Conservation (phyloP, 106 monocot species). For the Platanthera guangdongensis region DNA sequence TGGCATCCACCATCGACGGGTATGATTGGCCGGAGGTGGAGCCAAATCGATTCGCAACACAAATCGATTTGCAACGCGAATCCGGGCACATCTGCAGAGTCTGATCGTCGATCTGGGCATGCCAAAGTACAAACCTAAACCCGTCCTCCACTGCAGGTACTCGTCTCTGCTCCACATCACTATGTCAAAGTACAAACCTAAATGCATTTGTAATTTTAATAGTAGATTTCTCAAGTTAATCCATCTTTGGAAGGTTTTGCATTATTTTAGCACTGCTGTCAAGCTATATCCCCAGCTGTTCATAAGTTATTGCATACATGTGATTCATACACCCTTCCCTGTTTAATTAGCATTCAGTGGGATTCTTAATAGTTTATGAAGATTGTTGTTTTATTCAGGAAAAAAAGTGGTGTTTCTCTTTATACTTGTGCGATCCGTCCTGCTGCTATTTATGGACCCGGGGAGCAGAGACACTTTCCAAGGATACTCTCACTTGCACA, state of each 20-base stretch:
- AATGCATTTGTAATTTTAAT: not conserved
- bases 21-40: no score
- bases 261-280: not conserved
- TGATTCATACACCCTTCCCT: not conserved
- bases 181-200: not conserved
- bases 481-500: conserved; percentile 85
- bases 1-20: no score
- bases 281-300: not conserved
- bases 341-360: not conserved
- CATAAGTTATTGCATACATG: not conserved
- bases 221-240: not conserved
- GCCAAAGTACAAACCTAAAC: no score
- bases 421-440: conserved; percentile 96
- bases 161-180: no score
- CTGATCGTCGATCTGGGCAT: no score
- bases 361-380: not conserved
- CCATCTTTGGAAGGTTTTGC: not conserved
- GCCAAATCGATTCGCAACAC: no score
- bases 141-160: no score
- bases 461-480: conserved; percentile 89
- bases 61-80: no score
- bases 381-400: conserved; percentile 28
- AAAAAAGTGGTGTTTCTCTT: conserved; percentile 34
- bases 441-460: conserved; percentile 96
- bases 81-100: no score